Conservation (phyloP, 2,329 filamentous ascomycete genomes). For the Fusarium bactridioides region DNA sequence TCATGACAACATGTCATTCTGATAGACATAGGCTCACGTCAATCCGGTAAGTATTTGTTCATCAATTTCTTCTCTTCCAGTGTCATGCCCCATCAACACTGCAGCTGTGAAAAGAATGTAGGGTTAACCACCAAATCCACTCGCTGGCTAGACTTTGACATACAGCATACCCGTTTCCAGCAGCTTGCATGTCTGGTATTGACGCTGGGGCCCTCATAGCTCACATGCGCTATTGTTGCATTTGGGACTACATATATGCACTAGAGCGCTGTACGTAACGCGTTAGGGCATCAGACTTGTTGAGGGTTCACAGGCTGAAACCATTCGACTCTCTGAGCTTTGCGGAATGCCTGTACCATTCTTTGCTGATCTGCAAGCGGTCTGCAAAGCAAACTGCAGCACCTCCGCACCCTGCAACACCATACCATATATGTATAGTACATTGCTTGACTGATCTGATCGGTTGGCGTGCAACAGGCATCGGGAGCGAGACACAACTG, state of each 20-base stretch:
- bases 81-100: neutral
- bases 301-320: conserved; percentile 36
- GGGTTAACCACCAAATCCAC: conserved; percentile 8
- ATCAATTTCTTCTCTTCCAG: neutral
- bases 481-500: conserved; percentile 8
- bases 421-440: neutral
- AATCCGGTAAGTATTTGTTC: neutral
- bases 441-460: conserved; percentile 10
- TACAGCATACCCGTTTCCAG: conserved; percentile 26
- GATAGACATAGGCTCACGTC: neutral
- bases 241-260: conserved; percentile 28
- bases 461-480: conserved; percentile 10
- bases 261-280: conserved; percentile 31
- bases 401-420: conserved; percentile 24
- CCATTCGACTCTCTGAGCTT: conserved; percentile 27
- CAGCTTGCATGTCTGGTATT: conserved; percentile 30
- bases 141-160: neutral
- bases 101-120: neutral
- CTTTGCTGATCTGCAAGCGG: conserved; percentile 37
- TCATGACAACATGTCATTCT: neutral
- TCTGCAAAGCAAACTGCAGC: conserved; percentile 24
- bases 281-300: conserved; percentile 29
- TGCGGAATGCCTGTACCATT: conserved; percentile 26
- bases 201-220: conserved; percentile 22
- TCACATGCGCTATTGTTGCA: conserved; percentile 12